Percentiles rank a stretch among this genome's conserved stretches.
phyloP scores from a whole-genome alignment of 1,284 basidiomycete genomes.

The Erythrobasidium hasegawianum region DNA sequence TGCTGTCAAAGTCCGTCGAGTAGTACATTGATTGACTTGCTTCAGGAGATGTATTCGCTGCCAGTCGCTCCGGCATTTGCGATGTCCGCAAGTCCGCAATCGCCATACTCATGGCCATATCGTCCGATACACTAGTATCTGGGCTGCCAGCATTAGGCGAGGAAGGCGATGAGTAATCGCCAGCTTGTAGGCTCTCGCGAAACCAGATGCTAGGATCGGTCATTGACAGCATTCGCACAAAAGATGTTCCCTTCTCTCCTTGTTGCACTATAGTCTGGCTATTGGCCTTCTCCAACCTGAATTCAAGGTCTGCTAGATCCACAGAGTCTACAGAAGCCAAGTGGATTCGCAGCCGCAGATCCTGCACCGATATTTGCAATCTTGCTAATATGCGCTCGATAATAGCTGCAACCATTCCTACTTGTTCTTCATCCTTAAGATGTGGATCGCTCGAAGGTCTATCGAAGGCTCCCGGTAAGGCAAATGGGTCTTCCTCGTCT shows the following conservation, averaged over 20 bases:
- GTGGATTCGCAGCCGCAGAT: conserved; percentile 58
- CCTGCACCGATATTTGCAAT: conserved; percentile 70
- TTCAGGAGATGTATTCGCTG: no score
- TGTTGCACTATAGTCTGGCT: conserved; percentile 4
- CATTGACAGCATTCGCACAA: conserved; percentile 35
- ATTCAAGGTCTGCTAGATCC: conserved; percentile 44
- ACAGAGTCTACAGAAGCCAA: conserved; percentile 2
- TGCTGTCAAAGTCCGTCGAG: no score
- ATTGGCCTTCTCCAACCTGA: conserved; percentile 48
- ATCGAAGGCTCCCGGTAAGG: conserved; percentile 23
- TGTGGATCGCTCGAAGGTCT: not conserved
- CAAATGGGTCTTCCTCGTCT: conserved; percentile 12
- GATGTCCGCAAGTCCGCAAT: conserved; percentile 51
- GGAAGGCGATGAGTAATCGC: conserved; percentile 28
- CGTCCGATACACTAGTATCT: conserved; percentile 36
- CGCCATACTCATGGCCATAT: conserved; percentile 53
- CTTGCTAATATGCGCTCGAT: conserved; percentile 77
- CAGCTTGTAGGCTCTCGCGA: conserved; percentile 38
- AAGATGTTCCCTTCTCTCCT: conserved; percentile 36
- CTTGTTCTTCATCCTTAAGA: conserved; percentile 50
- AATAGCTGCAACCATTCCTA: conserved; percentile 76
- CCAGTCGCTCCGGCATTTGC: no score
- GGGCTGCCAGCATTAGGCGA: conserved; percentile 9
- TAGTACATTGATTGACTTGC: no score
- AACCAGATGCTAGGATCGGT: conserved; percentile 41